Evolutionary conservation across 2,329 filamentous ascomycete genomes (phyloP).

Genomic region (Aspergillus transmontanensis): DNA sequence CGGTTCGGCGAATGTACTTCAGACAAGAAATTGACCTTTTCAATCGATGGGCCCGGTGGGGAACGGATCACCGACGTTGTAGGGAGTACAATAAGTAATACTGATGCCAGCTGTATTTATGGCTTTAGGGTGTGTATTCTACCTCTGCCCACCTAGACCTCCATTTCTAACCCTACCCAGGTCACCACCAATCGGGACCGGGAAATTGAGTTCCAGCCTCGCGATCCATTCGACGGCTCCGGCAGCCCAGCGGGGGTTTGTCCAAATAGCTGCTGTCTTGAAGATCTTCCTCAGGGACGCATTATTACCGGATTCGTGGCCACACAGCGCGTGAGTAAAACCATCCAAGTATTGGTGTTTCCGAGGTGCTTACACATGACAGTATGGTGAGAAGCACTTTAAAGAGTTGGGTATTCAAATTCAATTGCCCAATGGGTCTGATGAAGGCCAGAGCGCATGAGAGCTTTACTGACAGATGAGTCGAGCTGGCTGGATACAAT

Average conservation of each 20-base stretch:
- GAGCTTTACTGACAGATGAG: fast-evolving
- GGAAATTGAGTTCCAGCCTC: neutral
- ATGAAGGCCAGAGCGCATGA: neutral
- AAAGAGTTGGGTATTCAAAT: neutral
- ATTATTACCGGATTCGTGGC: slow-evolving; percentile 1
- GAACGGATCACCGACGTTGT: neutral
- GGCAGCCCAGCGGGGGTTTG: neutral
- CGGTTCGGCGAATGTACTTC: neutral
- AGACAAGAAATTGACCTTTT: neutral
- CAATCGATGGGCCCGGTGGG: neutral
- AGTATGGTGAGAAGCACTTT: neutral
- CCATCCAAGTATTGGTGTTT: neutral
- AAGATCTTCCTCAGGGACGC: neutral
- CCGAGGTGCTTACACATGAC: neutral
- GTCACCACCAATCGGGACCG: neutral
- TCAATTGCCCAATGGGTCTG: neutral
- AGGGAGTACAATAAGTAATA: neutral
- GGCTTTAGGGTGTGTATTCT: neutral
- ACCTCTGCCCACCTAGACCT: neutral
- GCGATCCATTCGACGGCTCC: neutral
- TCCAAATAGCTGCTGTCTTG: no score
- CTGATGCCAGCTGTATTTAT: neutral
- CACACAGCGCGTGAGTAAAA: neutral
- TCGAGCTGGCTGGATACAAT: neutral
- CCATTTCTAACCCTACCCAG: neutral